Evolutionary conservation across 2,329 filamentous ascomycete genomes (phyloP), one percentile per base, ranked within the genome.

Genomic region (Penicillium sp.): DNA sequence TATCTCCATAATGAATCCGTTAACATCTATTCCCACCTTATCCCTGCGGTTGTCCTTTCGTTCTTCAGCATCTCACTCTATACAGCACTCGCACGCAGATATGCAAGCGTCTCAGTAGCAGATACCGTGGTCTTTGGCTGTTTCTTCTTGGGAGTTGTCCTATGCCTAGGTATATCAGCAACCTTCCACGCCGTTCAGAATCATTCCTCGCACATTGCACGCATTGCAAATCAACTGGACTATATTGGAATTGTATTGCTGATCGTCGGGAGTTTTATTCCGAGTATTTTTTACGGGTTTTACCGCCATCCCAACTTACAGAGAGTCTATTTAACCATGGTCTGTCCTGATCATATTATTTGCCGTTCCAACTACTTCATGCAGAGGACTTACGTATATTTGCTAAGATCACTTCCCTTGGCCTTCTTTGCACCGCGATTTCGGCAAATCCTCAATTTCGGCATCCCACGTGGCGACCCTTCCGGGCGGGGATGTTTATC

Each of bases 181-280:
- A 38, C 37, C 1, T 48, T 63, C 43, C 65, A 69, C 47, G 63
- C 59, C 20, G 39, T 67, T 25, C 58, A 59, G 40, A 67, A 64
- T 46, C 64, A 69, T 48, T 64, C 63, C 25, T 38, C 53, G 20
- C 29, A 44, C 10, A 43, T 66, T 13, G 52, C 60, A 37, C 50
- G 62, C 31, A 50, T 66, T 20, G 59, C 57, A 18, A 49, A 53
- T n/a, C 52, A 55, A 54, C 48, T 66, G 13, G 64, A 66, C 35
- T 32, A 48, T 38, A 42, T 55, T 15, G 53, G 53, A 3, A 51
- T 50, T 24, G 44, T 53, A 31, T 52, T 62, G 10, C 54, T 65
- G 35, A 60, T 31, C 5, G 4, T 25, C 24, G 24, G 24, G 24
- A 25, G 24, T 25, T 25, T 39, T 8, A 39, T 39, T 39, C 15